phyloP scores from a whole-genome alignment of 2,329 filamentous ascomycete genomes.

The Colletotrichum tofieldiae region DNA sequence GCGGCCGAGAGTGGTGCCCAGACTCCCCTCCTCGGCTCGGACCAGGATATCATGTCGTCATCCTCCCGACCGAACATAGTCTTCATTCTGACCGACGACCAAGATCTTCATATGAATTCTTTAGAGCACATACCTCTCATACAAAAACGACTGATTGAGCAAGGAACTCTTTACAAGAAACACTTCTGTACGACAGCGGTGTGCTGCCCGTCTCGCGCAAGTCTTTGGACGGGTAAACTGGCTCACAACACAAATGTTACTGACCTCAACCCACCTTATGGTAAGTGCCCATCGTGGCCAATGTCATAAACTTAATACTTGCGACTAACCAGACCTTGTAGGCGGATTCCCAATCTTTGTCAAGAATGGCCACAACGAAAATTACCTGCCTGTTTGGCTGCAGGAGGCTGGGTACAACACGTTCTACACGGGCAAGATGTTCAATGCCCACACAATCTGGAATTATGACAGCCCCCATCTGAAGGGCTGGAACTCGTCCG shows the following conservation, averaged over 20 bases:
- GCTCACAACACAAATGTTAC: conserved; percentile 79
- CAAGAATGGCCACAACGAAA: conserved; percentile 63
- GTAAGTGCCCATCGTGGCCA: conserved; percentile 58
- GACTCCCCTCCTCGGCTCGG: conserved; percentile 24
- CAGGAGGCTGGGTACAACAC: conserved; percentile 67
- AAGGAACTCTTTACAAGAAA: conserved; percentile 71
- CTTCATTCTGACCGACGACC: conserved; percentile 78
- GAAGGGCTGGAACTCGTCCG: conserved; percentile 70
- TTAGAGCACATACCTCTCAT: conserved; percentile 71
- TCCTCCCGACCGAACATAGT: conserved; percentile 68
- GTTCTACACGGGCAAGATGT: conserved; percentile 70
- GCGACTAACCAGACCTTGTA: conserved; percentile 45
- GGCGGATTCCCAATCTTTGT: conserved; percentile 66
- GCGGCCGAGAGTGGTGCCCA: conserved; percentile 17
- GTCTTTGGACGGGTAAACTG: conserved; percentile 73
- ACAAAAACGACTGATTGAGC: conserved; percentile 66
- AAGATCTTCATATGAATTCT: conserved; percentile 75
- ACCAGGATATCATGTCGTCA: conserved; percentile 19
- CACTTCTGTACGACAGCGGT: conserved; percentile 77
- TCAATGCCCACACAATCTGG: conserved; percentile 64
- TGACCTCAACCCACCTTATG: conserved; percentile 66
- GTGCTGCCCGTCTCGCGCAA: conserved; percentile 77
- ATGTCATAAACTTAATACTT: rapidly evolving
- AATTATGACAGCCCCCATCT: conserved; percentile 68
- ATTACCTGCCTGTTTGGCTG: conserved; percentile 67